Base-by-base conservation (phyloP, 2,329 filamentous ascomycete species). In the Pyrenophora teres region DNA sequence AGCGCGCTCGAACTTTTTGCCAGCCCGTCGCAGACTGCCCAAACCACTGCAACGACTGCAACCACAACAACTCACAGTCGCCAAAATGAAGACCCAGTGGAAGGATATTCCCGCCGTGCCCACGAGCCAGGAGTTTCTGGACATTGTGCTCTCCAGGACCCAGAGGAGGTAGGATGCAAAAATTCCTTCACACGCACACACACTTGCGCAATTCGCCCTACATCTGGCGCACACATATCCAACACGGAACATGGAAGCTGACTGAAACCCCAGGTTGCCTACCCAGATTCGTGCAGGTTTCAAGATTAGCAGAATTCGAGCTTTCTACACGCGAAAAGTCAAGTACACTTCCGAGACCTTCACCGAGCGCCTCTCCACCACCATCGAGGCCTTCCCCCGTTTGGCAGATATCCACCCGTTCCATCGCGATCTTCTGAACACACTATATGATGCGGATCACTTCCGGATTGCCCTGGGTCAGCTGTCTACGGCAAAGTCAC, bases 281-380 rank as follows among this genome's bases (percentile, higher is more conserved):
- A 99, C 92, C 41, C 92, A 97, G 80, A 97, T 99, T 73, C 86
- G 94, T 68, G 86, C 92, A 35, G 94, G 94, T 53, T 99, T 99
- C 82, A 89, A 96, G 77, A 97, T 97, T 74, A 90, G 86, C 73
- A 87, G 93, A 83, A 97, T 97, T 69, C 83, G 93, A 87, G 88
- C 85, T 42, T 97, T 97, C 79, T 97, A 97, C 77, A 97, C 93
- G 39, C 83, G 94, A 74, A 97, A 97, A 78, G 68, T 71, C 82
- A 97, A 97, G 78, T 99, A 92, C 78, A 97, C 94, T 5, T 88
- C 93, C 71, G 94, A 99, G 79, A 97, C 93, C 36, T 97, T 97
- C 76, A 87, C 87, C 61, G 94, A 99, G 76, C 97, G 97, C 78
- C 86, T 99, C 63, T 85, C 86, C 63, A 84, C 87, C 54, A 97